phyloP scores from a whole-genome alignment of 139 green algal species.

The Dunaliella primolecta region DNA sequence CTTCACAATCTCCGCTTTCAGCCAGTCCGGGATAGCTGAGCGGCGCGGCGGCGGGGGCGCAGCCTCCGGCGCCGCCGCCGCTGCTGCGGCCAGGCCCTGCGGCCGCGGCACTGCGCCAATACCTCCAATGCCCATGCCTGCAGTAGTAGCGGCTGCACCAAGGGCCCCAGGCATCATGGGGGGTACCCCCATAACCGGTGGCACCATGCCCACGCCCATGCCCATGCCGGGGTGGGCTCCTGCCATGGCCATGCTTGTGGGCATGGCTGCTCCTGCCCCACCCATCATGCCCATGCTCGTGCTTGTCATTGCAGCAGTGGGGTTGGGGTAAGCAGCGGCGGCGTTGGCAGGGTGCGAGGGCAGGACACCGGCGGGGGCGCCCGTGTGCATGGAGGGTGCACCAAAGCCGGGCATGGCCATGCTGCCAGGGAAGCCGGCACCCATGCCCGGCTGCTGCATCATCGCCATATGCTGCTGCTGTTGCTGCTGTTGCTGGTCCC shows the following conservation, averaged over 20 bases:
- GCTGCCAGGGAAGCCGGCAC: background rate
- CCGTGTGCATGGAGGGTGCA: background rate
- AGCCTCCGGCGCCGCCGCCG: no score
- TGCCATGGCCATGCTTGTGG: conserved; percentile 2
- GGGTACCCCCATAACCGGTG: background rate
- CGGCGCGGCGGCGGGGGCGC: background rate
- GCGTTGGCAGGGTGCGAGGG: no score
- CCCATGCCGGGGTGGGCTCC: background rate
- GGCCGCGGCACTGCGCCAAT: background rate
- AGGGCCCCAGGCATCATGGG: no score
- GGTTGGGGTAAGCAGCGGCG: background rate
- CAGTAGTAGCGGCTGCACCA: background rate
- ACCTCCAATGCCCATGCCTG: no score
- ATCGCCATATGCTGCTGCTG: background rate
- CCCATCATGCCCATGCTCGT: background rate
- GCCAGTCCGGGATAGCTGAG: conserved; percentile 41
- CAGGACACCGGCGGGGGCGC: background rate
- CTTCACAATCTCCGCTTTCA: conserved; percentile 43
- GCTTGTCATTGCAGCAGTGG: background rate
- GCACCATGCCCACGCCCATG: background rate
- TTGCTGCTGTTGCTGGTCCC: no score
- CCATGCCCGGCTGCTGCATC: background rate
- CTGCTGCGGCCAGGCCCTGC: background rate
- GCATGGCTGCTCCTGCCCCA: background rate
- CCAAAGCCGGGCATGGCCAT: background rate